A percentile compares a stretch with the other conserved stretches of the same genome.
Conservation (phyloP, 805 yeast genomes). For the Metschnikowia noctiluminum region DNA sequence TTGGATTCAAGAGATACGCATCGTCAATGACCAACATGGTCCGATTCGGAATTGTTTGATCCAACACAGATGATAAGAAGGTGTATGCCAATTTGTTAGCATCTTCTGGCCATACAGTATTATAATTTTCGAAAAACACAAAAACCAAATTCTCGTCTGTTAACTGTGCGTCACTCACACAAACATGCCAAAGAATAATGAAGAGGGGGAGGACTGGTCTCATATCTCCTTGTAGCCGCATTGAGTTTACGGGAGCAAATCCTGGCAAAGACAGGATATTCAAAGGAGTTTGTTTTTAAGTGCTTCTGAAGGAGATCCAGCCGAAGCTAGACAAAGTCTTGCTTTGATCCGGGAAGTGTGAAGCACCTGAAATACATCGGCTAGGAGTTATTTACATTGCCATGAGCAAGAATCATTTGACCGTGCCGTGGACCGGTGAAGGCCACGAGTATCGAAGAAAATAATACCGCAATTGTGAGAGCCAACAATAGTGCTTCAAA, state of each 20-base stretch:
- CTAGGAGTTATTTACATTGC: neutral
- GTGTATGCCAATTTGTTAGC: slow-evolving; percentile 8
- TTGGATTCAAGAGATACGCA: slow-evolving; percentile 1
- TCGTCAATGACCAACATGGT: slow-evolving; percentile 1
- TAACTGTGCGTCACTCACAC: neutral
- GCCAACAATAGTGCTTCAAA: neutral
- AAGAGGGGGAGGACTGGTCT: neutral
- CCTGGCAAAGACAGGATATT: too few relatives aligned
- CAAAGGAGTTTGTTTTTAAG: too few relatives aligned
- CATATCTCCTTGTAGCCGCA: neutral
- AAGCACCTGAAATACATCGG: neutral
- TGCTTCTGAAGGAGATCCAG: too few relatives aligned
- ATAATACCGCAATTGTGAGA: neutral
- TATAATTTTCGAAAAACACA: slow-evolving; percentile 5
- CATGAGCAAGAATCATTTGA: neutral
- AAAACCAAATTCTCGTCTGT: neutral
- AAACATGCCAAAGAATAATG: neutral
- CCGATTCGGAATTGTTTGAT: neutral
- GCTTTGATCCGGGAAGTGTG: too few relatives aligned
- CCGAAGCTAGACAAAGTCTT: too few relatives aligned
- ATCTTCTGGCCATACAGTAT: slow-evolving; percentile 7
- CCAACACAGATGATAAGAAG: neutral
- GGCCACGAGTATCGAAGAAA: neutral
- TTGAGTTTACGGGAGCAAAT: too few relatives aligned
- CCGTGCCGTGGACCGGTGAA: neutral